Evolutionary conservation across 2,329 filamentous ascomycete species (phyloP).

Genomic region (Cordyceps cicadae): DNA sequence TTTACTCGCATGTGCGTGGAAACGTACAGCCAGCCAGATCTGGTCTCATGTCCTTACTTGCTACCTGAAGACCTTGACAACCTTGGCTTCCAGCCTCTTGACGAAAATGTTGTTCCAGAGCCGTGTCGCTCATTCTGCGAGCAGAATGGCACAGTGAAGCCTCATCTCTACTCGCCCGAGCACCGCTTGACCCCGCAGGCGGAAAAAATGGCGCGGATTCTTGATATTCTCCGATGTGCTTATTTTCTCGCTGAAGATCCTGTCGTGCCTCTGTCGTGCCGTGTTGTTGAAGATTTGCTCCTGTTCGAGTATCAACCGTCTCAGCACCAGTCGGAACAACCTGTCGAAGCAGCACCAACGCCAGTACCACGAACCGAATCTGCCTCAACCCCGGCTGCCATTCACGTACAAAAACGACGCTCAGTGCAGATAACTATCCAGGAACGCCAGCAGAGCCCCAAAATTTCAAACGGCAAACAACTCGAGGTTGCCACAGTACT

Average conservation of each 20-base stretch:
- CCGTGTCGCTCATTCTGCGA: constrained; percentile 32
- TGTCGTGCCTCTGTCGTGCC: constrained; percentile 29
- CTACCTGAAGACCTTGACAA: constrained; percentile 43
- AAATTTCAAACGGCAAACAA: background rate
- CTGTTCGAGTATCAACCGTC: constrained; percentile 24
- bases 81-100: constrained; percentile 36
- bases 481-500: background rate
- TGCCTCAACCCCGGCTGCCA: background rate
- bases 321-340: background rate
- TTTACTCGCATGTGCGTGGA: constrained; percentile 41
- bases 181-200: constrained; percentile 24
- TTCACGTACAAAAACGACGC: constrained; percentile 4
- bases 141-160: constrained; percentile 30
- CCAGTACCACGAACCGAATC: background rate
- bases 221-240: constrained; percentile 42
- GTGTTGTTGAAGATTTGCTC: constrained; percentile 21
- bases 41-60: constrained; percentile 38
- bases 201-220: constrained; percentile 37
- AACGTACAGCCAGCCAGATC: constrained; percentile 30
- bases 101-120: constrained; percentile 28
- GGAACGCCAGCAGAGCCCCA: background rate
- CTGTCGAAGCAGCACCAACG: background rate
- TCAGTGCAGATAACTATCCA: background rate
- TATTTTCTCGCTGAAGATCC: constrained; percentile 37
- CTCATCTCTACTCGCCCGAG: constrained; percentile 26